These are phyloP conservation scores for Paecilomyces dactylethromorphus DNA, from an alignment of 2,329 filamentous ascomycete species.

Conservation along the genomic window DNA sequence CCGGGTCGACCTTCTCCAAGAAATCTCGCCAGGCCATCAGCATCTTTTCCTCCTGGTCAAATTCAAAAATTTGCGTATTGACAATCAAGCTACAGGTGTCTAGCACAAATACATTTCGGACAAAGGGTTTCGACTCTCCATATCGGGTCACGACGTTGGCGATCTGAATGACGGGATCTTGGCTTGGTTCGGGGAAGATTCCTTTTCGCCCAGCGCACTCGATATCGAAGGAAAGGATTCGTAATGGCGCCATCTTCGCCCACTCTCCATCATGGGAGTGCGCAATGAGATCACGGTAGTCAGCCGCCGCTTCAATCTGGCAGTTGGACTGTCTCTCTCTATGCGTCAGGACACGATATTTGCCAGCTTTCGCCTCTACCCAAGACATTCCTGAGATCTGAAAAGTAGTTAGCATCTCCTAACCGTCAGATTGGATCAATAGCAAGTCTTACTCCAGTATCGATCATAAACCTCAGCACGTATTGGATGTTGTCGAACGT, in stretches of 20 bases:
- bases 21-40: conserved; percentile 90
- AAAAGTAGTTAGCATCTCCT: conserved; percentile 3
- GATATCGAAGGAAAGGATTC: conserved; percentile 94
- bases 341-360: conserved; percentile 64
- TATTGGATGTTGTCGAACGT: conserved; percentile 98
- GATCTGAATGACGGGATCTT: conserved; percentile 96
- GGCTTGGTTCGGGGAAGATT: conserved; percentile 86
- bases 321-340: conserved; percentile 78
- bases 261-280: conserved; percentile 89
- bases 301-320: conserved; percentile 86
- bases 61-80: conserved; percentile 86
- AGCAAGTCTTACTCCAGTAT: conserved; percentile 61
- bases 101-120: conserved; percentile 93
- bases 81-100: conserved; percentile 90
- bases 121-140: conserved; percentile 90
- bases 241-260: conserved; percentile 94
- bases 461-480: conserved; percentile 94
- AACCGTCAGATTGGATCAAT: not conserved
- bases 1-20: conserved; percentile 80
- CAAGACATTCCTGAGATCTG: conserved; percentile 93
- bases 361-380: conserved; percentile 74
- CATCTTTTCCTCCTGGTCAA: conserved; percentile 77
- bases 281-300: conserved; percentile 75
- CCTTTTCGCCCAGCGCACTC: conserved; percentile 97
- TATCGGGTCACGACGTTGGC: conserved; percentile 93